A percentile compares a stretch with the other conserved stretches of the same genome.
These are phyloP conservation scores for Teratosphaeria gauchensis DNA, from an alignment of 2,329 filamentous ascomycete species.

Conservation along the genomic window DNA sequence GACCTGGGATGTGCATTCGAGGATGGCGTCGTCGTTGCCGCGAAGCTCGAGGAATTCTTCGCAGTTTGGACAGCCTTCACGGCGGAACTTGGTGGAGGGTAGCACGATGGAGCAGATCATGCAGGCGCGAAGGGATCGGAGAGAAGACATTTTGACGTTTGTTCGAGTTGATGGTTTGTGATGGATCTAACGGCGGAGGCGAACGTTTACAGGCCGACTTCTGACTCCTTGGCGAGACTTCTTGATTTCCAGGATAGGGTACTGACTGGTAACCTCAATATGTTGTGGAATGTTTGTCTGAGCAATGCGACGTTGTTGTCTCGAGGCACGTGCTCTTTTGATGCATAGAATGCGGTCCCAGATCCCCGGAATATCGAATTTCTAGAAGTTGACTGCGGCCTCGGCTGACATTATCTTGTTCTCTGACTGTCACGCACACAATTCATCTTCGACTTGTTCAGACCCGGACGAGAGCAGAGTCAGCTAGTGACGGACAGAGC, in stretches of 20 bases:
- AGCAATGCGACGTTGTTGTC: neutral
- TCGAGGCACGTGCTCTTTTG: neutral
- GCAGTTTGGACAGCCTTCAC: conserved; percentile 91
- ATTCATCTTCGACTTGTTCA: neutral
- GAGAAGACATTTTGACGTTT: conserved; percentile 34
- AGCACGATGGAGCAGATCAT: conserved; percentile 98
- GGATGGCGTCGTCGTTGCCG: conserved; percentile 63
- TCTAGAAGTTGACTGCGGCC: neutral
- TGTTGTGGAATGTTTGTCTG: neutral
- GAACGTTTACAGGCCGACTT: no score
- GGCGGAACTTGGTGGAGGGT: conserved; percentile 68
- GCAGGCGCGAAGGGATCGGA: conserved; percentile 84
- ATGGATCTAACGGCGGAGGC: neutral
- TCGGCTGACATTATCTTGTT: neutral
- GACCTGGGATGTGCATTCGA: conserved; percentile 90
- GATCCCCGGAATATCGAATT: neutral
- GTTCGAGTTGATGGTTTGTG: neutral
- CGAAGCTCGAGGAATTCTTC: conserved; percentile 80
- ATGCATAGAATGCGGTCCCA: neutral
- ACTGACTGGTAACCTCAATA: neutral
- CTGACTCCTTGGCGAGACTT: neutral
- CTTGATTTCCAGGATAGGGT: neutral
- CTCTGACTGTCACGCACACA: neutral
- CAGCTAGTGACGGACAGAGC: neutral
- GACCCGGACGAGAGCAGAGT: neutral